Base-by-base conservation (phyloP, 495 filamentous ascomycete genomes). In the Neurospora sp. region DNA sequence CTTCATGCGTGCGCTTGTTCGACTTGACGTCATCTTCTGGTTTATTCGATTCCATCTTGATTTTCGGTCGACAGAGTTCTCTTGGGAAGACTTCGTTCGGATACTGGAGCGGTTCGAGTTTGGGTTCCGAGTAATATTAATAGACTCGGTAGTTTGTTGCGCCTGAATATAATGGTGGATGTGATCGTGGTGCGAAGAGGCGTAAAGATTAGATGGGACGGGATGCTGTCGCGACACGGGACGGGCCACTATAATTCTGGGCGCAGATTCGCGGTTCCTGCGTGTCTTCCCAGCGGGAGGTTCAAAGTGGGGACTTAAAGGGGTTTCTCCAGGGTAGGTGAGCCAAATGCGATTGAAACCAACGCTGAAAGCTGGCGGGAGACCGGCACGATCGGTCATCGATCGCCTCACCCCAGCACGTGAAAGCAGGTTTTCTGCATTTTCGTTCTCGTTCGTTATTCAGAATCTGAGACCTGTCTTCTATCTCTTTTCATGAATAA, bases 1-100 rank as follows among this genome's bases (percentile, higher is more conserved):
- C 84, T 19, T 81, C 79, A 74, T 86, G 84, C 73, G 78, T 86
- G 71, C 85, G 83, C 77, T 86, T 87, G 74, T 80, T 83, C 38
- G 82, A 80, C 72, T 79, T 80, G 28, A 74, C 74, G 39, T 81
- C 81, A 24, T 78, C 78, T 37, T 82, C 79, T 59, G 70, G 74
- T 31, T 70, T 74, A 8, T 69, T 40, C n/a, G 77, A 74, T 13
- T 73, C 74, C 79, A 79, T 78, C 19, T 70, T 73, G 37, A 36
- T 34, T 3, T 9, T 66, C 11, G 28, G 54, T 34, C 13, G 54
- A 31, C 54, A 2, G 13, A 9, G 8, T 9, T 62, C 54, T 3
- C 0, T 13, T 0, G 45, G 45, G 11, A 15, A 6, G 45, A 54
- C n/a, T 28, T 28, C 0, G 4, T 3, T 59, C 5, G 10, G 5